These are phyloP conservation scores for Paxillus ammoniavirescens DNA, from an alignment of 768 basidiomycete species.

Conservation along the genomic window DNA sequence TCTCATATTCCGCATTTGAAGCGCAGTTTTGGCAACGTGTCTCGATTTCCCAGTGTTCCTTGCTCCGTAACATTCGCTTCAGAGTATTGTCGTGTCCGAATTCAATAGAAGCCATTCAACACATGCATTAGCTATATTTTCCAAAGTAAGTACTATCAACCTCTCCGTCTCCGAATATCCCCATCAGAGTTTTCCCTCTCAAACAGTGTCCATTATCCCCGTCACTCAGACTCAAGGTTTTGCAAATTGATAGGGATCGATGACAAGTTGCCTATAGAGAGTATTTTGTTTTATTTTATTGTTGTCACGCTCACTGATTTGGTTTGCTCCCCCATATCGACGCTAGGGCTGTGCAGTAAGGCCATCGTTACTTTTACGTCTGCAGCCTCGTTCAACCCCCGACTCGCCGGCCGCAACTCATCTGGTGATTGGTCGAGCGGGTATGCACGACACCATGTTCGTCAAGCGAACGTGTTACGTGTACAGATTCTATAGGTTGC, in stretches of 20 bases:
- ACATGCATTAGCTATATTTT: neutral
- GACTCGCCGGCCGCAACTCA: neutral
- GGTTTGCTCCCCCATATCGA: neutral
- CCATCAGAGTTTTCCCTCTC: neutral
- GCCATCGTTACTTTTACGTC: neutral
- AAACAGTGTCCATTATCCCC: neutral
- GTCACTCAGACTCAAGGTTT: constrained; percentile 2
- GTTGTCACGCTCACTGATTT: too few species aligned
- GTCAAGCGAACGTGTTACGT: neutral
- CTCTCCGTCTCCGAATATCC: neutral
- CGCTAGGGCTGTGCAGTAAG: neutral
- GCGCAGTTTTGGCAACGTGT: constrained; percentile 14
- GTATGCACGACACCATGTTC: neutral
- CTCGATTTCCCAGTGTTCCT: constrained; percentile 4
- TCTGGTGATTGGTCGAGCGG: too few species aligned
- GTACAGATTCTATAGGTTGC: neutral
- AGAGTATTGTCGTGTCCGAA: neutral
- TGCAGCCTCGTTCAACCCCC: neutral
- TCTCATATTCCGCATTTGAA: neutral
- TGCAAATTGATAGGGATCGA: constrained; percentile 9
- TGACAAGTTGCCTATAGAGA: neutral
- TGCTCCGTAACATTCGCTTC: neutral
- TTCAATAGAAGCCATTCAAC: neutral
- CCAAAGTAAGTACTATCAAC: neutral
- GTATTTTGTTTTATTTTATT: too few species aligned